Base-by-base conservation (phyloP, 164 flowering plant genomes). In the Aristolochia contorta region DNA sequence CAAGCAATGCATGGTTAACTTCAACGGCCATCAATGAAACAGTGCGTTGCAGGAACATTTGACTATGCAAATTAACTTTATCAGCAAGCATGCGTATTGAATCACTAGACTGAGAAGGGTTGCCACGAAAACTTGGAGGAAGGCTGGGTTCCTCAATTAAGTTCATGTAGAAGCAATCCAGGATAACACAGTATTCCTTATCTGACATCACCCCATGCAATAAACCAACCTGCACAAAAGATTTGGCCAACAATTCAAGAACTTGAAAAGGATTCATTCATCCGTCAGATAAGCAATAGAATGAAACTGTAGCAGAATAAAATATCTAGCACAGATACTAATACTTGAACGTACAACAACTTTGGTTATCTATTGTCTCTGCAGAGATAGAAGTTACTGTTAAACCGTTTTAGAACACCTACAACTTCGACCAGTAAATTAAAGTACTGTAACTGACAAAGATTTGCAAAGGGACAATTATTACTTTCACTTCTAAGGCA, bases 51-150 rank as follows among this genome's bases (percentile, higher is more conserved):
- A 88, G 68, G 12, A 94, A 71, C 12, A 77, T 73, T 71, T 86
- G 96, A 78, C 97, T 79, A 57, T 81, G 91, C 57, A 75, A 63
- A 65, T 94, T 94, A 75, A 94, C 99, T 73, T 85, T 91, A 70
- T 94, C 97, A 51, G 76, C 95, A 68, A 91, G 78, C 78, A 85
- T 62, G 51, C 79, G 81, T 68, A 88, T 84, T 37, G 95, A 82
- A 66, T 86, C 99, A 52, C 78, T 80, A 25, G 91, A 67, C 67
- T 59, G 84, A 74, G 87, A 65, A 25, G 63, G 66, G 69, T 67
- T 65, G 49, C 78, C 82, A 65, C 97, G 94, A 64, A 94, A 89
- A 72, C 88, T 81, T 56, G 90, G 89, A 73, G 99, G 96, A 69
- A 94, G 86, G 60, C 57, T 85, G 46, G 99, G 93, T 65, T 71